Percentiles rank a stretch among this genome's conserved stretches.
These are phyloP conservation scores for Tulasnella sp. DNA, from an alignment of 768 basidiomycete genomes.

Conservation along the genomic window DNA sequence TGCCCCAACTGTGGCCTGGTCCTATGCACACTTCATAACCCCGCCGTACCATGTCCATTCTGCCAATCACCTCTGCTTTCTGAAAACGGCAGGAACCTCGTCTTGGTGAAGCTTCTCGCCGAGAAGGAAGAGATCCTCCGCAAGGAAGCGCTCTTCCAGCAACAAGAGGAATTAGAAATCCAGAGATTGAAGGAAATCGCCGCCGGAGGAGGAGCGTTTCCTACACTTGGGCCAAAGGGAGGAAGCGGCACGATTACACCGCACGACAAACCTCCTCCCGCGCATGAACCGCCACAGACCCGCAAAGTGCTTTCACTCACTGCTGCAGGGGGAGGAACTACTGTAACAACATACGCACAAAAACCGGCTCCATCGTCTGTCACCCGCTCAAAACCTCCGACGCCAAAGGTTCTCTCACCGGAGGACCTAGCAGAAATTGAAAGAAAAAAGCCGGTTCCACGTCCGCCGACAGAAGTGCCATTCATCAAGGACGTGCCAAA, in stretches of 20 bases:
- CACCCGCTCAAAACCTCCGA: background rate
- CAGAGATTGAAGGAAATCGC: background rate
- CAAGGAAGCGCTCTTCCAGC: conserved; percentile 8
- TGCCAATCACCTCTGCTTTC: conserved; percentile 24
- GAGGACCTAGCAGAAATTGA: conserved; percentile 4
- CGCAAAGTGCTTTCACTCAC: conserved; percentile 16
- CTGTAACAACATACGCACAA: background rate
- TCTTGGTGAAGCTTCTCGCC: conserved; percentile 4
- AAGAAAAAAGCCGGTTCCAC: background rate
- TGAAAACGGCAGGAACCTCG: conserved; percentile 6
- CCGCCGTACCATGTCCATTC: conserved; percentile 33
- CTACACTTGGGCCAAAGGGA: background rate
- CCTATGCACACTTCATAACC: conserved; percentile 30
- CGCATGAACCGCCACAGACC: background rate
- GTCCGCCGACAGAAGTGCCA: background rate
- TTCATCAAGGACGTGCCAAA: background rate
- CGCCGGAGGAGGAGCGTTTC: conserved; percentile 18
- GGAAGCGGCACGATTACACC: background rate
- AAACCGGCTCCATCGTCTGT: background rate
- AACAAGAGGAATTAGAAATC: background rate
- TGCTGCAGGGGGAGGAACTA: background rate
- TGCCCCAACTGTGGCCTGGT: conserved; percentile 33
- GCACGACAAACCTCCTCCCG: background rate
- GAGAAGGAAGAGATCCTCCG: conserved; percentile 11
- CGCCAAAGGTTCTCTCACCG: background rate